Percentiles rank a stretch among this genome's conserved stretches.
phyloP scores from a whole-genome alignment of 495 filamentous ascomycete species.

The Lasiosphaeria miniovina region DNA sequence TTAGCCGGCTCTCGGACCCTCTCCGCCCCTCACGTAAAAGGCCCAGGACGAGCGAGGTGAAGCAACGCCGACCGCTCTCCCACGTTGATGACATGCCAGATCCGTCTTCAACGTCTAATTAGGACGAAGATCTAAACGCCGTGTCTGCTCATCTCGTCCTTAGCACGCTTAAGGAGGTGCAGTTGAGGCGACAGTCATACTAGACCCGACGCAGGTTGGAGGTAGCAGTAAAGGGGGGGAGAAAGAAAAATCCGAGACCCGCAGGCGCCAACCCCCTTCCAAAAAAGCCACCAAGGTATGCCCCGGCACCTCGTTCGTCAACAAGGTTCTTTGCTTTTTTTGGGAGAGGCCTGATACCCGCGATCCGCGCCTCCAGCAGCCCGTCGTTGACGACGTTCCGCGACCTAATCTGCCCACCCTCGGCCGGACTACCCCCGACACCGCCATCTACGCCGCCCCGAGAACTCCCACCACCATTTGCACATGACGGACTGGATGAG shows the following conservation, averaged over 20 bases:
- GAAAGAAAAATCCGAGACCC: constrained; percentile 21
- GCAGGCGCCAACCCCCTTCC: constrained; percentile 19
- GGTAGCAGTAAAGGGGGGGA: constrained; percentile 3
- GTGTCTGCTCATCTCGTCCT: too few relatives aligned
- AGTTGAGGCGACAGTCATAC: too few relatives aligned
- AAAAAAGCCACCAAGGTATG: constrained; percentile 18
- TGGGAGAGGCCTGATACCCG: constrained; percentile 8
- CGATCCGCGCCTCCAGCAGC: constrained; percentile 10
- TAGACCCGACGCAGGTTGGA: too few relatives aligned
- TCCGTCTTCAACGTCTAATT: neutral
- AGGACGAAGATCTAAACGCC: too few relatives aligned
- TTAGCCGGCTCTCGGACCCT: neutral
- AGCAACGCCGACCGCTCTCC: too few relatives aligned
- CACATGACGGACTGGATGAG: neutral
- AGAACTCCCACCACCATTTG: neutral
- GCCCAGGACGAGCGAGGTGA: neutral
- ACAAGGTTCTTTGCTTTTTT: constrained; percentile 4
- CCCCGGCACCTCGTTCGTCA: constrained; percentile 15
- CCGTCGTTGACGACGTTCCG: constrained; percentile 19
- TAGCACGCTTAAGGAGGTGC: too few relatives aligned
- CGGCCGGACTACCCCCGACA: neutral
- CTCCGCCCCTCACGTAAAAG: neutral
- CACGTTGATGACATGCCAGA: too few relatives aligned
- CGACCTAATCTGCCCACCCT: constrained; percentile 11
- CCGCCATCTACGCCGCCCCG: neutral